Conservation (phyloP, 441 rosid species). For the Pelargonium myrrhifolium region DNA sequence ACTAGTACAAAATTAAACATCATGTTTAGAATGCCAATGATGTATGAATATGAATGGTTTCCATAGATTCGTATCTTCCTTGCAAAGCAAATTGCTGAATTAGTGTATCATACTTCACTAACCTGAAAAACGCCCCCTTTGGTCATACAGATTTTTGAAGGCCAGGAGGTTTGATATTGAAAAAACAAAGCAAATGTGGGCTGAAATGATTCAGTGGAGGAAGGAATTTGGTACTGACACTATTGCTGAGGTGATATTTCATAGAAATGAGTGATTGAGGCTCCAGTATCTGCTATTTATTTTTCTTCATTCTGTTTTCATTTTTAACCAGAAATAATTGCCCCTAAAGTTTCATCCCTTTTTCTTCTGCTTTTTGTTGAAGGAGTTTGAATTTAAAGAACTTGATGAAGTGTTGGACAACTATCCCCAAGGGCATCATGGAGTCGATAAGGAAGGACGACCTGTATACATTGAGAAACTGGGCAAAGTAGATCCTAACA, state of each 20-base stretch:
- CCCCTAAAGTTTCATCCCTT: slow-evolving; percentile 8
- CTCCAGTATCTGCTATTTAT: background rate
- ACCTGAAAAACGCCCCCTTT: slow-evolving; percentile 3
- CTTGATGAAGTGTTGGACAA: slow-evolving; percentile 45
- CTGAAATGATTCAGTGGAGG: slow-evolving; percentile 78
- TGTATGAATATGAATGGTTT: background rate
- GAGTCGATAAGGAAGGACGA: slow-evolving; percentile 78
- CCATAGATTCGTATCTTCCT: background rate
- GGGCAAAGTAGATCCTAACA: slow-evolving; percentile 66
- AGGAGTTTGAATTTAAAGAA: slow-evolving; percentile 75
- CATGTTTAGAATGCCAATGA: background rate
- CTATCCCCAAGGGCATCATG: slow-evolving; percentile 90
- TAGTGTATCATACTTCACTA: background rate
- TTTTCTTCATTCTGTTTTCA: background rate
- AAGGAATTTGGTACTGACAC: slow-evolving; percentile 70
- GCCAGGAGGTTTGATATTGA: slow-evolving; percentile 81
- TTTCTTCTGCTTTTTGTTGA: slow-evolving; percentile 6
- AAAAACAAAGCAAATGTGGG: slow-evolving; percentile 83
- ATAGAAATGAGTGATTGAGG: background rate
- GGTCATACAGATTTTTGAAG: slow-evolving; percentile 53
- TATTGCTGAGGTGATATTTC: slow-evolving; percentile 45
- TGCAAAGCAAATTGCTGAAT: background rate
- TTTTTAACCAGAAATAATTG: background rate
- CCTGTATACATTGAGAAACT: slow-evolving; percentile 79
- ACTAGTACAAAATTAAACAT: background rate